Evolutionary conservation across 768 basidiomycete genomes (phyloP), one percentile per base, ranked within the genome.

Genomic region (Podaxis pistillaris): DNA sequence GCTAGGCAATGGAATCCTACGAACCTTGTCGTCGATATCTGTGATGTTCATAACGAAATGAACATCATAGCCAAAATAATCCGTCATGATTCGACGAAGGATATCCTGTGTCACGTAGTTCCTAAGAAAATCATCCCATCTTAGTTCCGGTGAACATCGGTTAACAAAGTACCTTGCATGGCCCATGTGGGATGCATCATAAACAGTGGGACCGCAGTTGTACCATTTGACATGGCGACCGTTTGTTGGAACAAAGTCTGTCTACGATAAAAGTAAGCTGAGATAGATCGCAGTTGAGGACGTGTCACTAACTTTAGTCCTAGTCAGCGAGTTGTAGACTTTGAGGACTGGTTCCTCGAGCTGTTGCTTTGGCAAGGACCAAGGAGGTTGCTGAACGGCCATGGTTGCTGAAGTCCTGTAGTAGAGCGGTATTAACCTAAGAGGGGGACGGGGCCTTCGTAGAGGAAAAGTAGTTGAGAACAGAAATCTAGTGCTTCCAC

Each of bases 1-100:
- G 15, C 17, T 26, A 19, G 15, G 46, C 9, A 26, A 72, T 47
- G 22, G 30, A 62, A 62, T 28, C 7, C 11, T 36, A 63, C 78
- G 58, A 63, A 92, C 96, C 86, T 99, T 99, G 83, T 98, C 97
- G 70, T 99, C 97, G 64, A 99, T 97, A 75, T 99, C 96, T 4
- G 97, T 99, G 68, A 99, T 86, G 74, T 99, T 99, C 94, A 97
- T 97, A 50, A 98, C 96, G 71, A 98, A 97, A 73, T 98, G 94
- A 60, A 99, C 90, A 71, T 98, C 93, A 70, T 96, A 98, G 26
- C 93, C 91, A 76, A 98, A 98, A 76, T 96, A 98, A 77, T 98
- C 94, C 0, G 89, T 82, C 81, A 98, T 80, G 56, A 99, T 93
- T 54, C 97, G 80, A 59, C 95, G 82, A 40, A 98, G 79, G 65